Conservation (phyloP, 2,329 filamentous ascomycete genomes). For the Phialophora verrucosa region DNA sequence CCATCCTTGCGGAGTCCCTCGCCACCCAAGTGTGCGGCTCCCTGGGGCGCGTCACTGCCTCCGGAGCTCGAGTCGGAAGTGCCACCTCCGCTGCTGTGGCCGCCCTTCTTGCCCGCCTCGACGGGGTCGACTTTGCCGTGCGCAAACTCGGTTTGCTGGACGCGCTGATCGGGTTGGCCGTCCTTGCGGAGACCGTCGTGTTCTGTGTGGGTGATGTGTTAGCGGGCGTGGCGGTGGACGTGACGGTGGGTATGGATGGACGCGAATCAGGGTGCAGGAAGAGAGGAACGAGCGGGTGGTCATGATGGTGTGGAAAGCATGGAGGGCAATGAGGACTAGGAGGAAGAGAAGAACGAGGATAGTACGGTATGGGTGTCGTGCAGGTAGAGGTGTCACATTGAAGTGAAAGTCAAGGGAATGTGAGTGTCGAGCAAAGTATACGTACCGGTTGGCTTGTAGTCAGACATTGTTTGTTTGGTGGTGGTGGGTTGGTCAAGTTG, state of each 20-base stretch:
- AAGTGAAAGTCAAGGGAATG: background rate
- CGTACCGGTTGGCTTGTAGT: conserved; percentile 39
- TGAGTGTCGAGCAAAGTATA: background rate
- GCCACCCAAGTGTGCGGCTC: conserved; percentile 25
- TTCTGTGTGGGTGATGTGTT: conserved; percentile 20
- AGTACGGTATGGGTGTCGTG: background rate
- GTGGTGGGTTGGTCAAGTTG: conserved; percentile 2
- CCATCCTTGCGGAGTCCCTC: conserved; percentile 36
- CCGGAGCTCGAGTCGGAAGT: background rate
- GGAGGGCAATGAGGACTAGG: background rate
- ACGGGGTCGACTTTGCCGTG: conserved; percentile 38
- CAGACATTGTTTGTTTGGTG: conserved; percentile 35
- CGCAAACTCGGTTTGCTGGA: conserved; percentile 34
- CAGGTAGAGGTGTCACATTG: background rate
- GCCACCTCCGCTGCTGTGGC: conserved; percentile 26
- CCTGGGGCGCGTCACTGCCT: conserved; percentile 24
- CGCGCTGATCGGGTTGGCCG: conserved; percentile 34
- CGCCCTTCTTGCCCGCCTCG: conserved; percentile 38
- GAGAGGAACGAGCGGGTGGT: too few relatives aligned
- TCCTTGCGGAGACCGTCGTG: conserved; percentile 39
- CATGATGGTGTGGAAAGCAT: background rate
- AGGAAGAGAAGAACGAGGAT: background rate
- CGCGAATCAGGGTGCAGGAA: too few relatives aligned
- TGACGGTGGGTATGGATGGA: too few relatives aligned
- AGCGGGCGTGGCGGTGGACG: background rate